These are phyloP conservation scores for Bolboschoenoplectus hybrid DNA, from an alignment of 202 grass and related monocot species.

Conservation along the genomic window DNA sequence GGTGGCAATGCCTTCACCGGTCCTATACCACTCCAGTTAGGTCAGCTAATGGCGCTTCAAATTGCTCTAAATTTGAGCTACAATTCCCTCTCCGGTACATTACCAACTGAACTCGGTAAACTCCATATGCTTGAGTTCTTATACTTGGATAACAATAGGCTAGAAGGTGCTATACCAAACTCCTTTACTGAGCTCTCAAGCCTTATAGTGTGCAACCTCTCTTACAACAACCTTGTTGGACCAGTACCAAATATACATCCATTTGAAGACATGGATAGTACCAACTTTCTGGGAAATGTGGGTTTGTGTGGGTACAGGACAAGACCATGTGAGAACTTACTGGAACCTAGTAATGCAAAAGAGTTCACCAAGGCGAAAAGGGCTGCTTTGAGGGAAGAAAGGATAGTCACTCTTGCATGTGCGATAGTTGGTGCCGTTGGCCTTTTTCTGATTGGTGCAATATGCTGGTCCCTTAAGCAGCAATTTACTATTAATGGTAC, in stretches of 20 bases:
- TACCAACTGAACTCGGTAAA: slow-evolving; percentile 74
- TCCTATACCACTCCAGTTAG: slow-evolving; percentile 64
- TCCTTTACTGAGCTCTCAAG: slow-evolving; percentile 75
- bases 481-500: slow-evolving; percentile 55
- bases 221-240: slow-evolving; percentile 84
- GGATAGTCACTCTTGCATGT: slow-evolving; percentile 67
- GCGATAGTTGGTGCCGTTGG: slow-evolving; percentile 65
- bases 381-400: slow-evolving; percentile 62
- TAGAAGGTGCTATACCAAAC: slow-evolving; percentile 72
- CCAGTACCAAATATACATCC: slow-evolving; percentile 62
- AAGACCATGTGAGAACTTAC: slow-evolving; percentile 52
- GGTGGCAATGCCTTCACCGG: slow-evolving; percentile 83
- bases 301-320: slow-evolving; percentile 72
- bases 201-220: slow-evolving; percentile 89
- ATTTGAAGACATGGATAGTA: slow-evolving; percentile 74
- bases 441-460: slow-evolving; percentile 63
- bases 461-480: slow-evolving; percentile 85
- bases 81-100: slow-evolving; percentile 80
- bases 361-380: slow-evolving; percentile 44
- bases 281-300: slow-evolving; percentile 83
- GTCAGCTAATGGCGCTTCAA: slow-evolving; percentile 70
- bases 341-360: slow-evolving; percentile 42
- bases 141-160: slow-evolving; percentile 90
- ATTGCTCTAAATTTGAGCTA: slow-evolving; percentile 92
- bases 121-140: slow-evolving; percentile 75